A percentile compares a stretch with the other conserved stretches of the same genome.
These are phyloP conservation scores for Porcisia deanei DNA, from an alignment of 208 protist genomes.

Conservation along the genomic window DNA sequence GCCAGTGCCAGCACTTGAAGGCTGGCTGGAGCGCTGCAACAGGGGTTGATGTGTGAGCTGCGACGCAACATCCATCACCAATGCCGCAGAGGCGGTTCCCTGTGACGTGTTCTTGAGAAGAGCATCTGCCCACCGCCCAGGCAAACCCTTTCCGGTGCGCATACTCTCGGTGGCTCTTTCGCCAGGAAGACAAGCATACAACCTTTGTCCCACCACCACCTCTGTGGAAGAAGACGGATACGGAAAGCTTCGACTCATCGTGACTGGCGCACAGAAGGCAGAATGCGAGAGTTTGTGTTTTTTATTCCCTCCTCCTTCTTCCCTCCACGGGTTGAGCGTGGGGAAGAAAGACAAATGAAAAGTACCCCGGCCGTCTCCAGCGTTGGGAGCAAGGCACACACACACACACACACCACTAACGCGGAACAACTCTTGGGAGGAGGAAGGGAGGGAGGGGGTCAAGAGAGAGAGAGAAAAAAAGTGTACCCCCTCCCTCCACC, in stretches of 20 bases:
- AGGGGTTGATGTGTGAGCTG: not conserved
- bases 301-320: too few species aligned
- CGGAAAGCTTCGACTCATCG: not conserved
- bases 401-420: not conserved
- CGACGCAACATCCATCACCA: not conserved
- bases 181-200: not conserved
- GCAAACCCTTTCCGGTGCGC: not conserved
- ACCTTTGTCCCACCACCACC: not conserved
- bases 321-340: too few species aligned
- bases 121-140: constrained; percentile 15
- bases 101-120: not conserved
- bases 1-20: not conserved
- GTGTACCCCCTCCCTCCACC: too few species aligned
- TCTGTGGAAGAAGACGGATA: not conserved
- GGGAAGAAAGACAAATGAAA: not conserved
- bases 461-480: too few species aligned
- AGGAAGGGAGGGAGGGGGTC: too few species aligned
- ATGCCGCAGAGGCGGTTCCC: not conserved
- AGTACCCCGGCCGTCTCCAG: not conserved
- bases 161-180: not conserved
- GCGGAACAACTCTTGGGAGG: too few species aligned
- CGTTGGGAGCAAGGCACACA: not conserved
- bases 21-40: not conserved
- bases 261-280: not conserved
- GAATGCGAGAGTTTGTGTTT: not conserved